Evolutionary conservation across 306 rosid genomes (phyloP).

Genomic region (Fagus sylvatica): DNA sequence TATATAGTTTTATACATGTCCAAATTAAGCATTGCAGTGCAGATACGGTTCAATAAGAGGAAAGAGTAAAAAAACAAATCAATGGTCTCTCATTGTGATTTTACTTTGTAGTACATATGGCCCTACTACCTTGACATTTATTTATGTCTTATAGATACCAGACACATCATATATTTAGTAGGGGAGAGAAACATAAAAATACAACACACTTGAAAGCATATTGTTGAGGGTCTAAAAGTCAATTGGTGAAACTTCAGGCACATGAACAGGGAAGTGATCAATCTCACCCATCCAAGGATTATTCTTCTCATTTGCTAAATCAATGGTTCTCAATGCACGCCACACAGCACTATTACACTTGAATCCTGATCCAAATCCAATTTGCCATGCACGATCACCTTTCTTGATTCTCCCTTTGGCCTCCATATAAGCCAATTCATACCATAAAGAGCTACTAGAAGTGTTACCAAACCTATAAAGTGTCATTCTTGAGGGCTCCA

Average conservation of each 20-base stretch:
- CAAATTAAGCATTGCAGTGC: no score
- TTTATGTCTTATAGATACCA: no score
- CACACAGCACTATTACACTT: slow-evolving; percentile 10
- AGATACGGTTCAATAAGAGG: no score
- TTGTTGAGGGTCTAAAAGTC: neutral
- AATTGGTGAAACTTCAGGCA: neutral
- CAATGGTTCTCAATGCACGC: neutral
- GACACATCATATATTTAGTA: no score
- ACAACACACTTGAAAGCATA: neutral
- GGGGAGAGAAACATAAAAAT: no score
- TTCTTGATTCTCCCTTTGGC: slow-evolving; percentile 8
- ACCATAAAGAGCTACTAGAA: slow-evolving; percentile 8
- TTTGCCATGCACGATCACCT: slow-evolving; percentile 7
- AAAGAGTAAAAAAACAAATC: no score
- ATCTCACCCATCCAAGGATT: slow-evolving; percentile 8
- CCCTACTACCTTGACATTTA: no score
- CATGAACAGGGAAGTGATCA: neutral
- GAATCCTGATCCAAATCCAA: slow-evolving; percentile 6
- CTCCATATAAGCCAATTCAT: neutral
- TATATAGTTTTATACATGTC: no score
- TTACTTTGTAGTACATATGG: no score
- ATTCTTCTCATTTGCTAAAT: neutral
- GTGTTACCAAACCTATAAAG: neutral
- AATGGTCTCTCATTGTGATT: no score
- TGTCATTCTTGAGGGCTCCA: slow-evolving; percentile 9